Evolutionary conservation across 768 basidiomycete genomes (phyloP).

Genomic region (Hydnum rufescens): DNA sequence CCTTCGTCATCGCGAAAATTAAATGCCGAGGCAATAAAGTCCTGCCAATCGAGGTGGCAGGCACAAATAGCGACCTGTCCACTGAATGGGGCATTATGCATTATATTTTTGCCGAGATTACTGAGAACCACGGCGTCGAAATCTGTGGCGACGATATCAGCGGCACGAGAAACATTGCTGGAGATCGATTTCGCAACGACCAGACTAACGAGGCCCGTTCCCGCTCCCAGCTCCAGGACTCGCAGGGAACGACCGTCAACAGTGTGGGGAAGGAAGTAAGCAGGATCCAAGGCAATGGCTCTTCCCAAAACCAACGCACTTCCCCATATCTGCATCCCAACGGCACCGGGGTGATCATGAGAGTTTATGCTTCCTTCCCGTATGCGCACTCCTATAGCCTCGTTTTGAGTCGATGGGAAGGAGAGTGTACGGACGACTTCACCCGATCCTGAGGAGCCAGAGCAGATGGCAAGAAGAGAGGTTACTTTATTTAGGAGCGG

Average conservation of each 20-base stretch:
- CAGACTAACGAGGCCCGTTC: conserved; percentile 70
- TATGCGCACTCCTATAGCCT: conserved; percentile 29
- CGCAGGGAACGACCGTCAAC: conserved; percentile 18
- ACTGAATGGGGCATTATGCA: conserved; percentile 25
- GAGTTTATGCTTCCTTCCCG: conserved; percentile 47
- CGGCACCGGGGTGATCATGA: conserved; percentile 47
- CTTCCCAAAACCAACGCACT: conserved; percentile 53
- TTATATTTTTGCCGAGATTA: conserved; percentile 44
- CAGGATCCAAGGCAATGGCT: conserved; percentile 32
- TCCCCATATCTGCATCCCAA: conserved; percentile 74
- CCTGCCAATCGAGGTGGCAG: conserved; percentile 43
- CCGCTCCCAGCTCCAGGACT: conserved; percentile 67
- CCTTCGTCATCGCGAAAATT: not conserved
- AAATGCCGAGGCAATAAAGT: conserved; percentile 3
- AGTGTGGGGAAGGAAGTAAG: conserved; percentile 16
- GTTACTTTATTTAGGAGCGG: conserved; percentile 39
- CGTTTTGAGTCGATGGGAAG: conserved; percentile 5
- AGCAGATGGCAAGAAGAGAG: conserved; percentile 36
- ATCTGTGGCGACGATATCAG: conserved; percentile 46
- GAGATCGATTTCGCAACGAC: conserved; percentile 25
- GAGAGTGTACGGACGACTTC: conserved; percentile 13
- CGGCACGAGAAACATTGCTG: conserved; percentile 7
- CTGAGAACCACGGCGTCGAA: conserved; percentile 55
- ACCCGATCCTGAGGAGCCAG: conserved; percentile 18
- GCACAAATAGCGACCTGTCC: conserved; percentile 22